Evolutionary conservation across 495 filamentous ascomycete genomes (phyloP).

Genomic region (Rostrohypoxylon terebratum): DNA sequence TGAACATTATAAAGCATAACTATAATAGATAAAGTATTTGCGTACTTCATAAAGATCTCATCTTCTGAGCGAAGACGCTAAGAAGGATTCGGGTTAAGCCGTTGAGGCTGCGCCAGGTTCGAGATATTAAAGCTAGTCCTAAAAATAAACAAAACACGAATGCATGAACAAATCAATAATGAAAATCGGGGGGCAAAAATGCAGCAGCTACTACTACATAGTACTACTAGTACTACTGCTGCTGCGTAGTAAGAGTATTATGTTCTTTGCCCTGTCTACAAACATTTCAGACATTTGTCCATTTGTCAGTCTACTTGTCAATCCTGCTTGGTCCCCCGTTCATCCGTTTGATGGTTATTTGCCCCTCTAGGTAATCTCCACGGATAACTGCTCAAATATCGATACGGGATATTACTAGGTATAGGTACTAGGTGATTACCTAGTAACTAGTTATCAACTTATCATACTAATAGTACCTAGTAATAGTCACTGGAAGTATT

Average conservation of each 20-base stretch:
- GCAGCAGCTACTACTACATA: no score
- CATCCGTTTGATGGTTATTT: neutral
- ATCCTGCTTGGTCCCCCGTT: neutral
- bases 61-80: neutral
- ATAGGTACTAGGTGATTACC: neutral
- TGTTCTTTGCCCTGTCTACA: neutral
- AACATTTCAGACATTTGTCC: neutral
- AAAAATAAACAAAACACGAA: constrained; percentile 2
- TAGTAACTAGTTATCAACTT: no score
- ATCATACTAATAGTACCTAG: neutral
- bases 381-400: neutral
- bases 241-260: no score
- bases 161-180: neutral
- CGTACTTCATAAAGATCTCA: constrained; percentile 1
- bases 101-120: constrained; percentile 6
- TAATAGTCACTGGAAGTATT: neutral
- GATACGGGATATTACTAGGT: neutral
- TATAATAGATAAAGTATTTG: neutral
- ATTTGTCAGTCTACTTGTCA: neutral
- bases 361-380: constrained; percentile 1
- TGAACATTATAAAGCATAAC: neutral
- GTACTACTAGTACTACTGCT: no score
- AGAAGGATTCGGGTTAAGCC: neutral
- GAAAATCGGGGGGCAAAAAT: neutral
- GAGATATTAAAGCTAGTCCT: neutral